phyloP scores from a whole-genome alignment of 208 protist species.

The Wallacemonas sp. region DNA sequence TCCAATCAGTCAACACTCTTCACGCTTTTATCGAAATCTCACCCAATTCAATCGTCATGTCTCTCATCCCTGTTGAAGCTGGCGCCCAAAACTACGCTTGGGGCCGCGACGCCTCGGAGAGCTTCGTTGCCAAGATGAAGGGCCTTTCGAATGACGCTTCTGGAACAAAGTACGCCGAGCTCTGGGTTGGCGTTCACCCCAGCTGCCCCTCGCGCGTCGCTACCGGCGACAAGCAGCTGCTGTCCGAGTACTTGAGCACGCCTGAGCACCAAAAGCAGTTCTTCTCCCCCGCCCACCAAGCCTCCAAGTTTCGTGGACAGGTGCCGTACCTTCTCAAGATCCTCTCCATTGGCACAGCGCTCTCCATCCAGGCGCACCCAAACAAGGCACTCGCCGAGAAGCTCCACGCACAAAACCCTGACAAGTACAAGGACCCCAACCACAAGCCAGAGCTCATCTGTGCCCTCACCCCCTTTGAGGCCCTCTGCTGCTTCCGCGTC shows the following conservation, averaged over 20 bases:
- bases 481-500: constrained; percentile 96
- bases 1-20: no score
- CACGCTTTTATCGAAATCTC: no score
- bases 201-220: constrained; percentile 80
- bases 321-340: constrained; percentile 97
- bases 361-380: constrained; percentile 98
- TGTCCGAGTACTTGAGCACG: constrained; percentile 59
- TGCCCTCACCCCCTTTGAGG: constrained; percentile 93
- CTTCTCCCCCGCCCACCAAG: constrained; percentile 57
- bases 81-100: constrained; percentile 86
- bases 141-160: constrained; percentile 42
- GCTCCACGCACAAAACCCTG: constrained; percentile 85
- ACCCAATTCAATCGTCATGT: no score
- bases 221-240: constrained; percentile 37
- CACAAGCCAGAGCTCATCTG: constrained; percentile 98
- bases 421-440: constrained; percentile 98
- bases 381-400: constrained; percentile 92
- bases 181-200: constrained; percentile 98
- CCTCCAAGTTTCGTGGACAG: constrained; percentile 59
- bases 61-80: constrained; percentile 55
- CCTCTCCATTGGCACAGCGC: constrained; percentile 94
- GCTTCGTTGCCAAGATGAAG: constrained; percentile 85
- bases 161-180: constrained; percentile 89
- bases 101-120: constrained; percentile 78
- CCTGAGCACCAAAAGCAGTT: constrained; percentile 38